A percentile compares a stretch with the other conserved stretches of the same genome.
phyloP scores from a whole-genome alignment of 2,329 filamentous ascomycete species.

The Fusarium sp. region DNA sequence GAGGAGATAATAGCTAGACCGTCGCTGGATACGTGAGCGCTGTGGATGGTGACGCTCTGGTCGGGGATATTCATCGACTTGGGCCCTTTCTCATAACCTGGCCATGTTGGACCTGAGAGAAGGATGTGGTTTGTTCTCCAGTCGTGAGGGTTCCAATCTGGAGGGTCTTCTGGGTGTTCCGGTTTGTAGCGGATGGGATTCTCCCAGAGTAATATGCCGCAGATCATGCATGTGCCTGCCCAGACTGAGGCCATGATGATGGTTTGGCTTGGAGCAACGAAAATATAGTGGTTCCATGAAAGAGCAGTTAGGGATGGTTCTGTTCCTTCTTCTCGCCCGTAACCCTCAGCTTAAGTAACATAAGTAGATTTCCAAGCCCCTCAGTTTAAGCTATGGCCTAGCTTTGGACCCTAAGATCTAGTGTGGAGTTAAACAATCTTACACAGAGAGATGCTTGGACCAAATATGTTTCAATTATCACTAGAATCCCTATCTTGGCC shows the following conservation, averaged over 20 bases:
- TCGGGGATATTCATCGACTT: background rate
- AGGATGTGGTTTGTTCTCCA: background rate
- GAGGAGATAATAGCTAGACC: background rate
- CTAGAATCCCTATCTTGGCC: background rate
- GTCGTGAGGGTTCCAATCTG: background rate
- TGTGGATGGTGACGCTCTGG: background rate
- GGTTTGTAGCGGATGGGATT: background rate
- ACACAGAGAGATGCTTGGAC: background rate
- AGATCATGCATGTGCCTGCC: background rate
- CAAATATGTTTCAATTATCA: background rate
- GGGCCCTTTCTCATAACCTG: background rate
- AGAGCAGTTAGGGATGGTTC: background rate
- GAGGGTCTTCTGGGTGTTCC: background rate
- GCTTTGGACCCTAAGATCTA: background rate
- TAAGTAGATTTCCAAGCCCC: too few relatives aligned
- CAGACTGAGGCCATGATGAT: background rate
- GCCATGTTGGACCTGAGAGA: background rate
- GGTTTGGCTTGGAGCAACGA: background rate
- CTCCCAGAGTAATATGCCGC: background rate
- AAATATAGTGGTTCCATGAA: too few relatives aligned
- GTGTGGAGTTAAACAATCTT: background rate
- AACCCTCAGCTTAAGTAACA: background rate
- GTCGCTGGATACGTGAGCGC: background rate
- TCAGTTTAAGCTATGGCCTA: background rate
- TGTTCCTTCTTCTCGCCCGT: background rate